A percentile compares a stretch with the other conserved stretches of the same genome.
These are phyloP conservation scores for Kwoniella sp. DNA, from an alignment of 768 basidiomycete genomes.

Conservation along the genomic window DNA sequence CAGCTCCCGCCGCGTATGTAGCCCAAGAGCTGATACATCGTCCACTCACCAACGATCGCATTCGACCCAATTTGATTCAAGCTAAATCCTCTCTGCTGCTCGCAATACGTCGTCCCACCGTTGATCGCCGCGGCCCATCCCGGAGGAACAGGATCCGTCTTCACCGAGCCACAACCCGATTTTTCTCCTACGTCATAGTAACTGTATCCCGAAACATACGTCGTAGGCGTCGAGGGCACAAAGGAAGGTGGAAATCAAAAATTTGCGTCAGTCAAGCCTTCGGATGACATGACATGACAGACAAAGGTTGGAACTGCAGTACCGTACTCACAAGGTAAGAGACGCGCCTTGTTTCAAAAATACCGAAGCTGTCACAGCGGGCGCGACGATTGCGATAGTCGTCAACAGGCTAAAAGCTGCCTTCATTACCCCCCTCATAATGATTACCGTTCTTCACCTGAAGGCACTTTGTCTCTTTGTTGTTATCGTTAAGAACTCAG, in stretches of 20 bases:
- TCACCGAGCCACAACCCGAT: constrained; percentile 3
- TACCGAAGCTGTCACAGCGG: not conserved
- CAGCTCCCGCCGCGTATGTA: too few relatives aligned
- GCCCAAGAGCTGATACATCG: too few relatives aligned
- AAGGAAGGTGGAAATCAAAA: not conserved
- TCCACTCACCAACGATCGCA: constrained; percentile 22
- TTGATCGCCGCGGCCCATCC: constrained; percentile 22
- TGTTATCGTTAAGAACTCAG: too few relatives aligned
- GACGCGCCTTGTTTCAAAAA: not conserved
- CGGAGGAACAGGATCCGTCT: constrained; percentile 8
- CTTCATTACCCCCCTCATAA: not conserved
- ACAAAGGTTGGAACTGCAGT: not conserved
- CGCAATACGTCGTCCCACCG: constrained; percentile 12
- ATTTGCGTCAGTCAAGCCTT: too few relatives aligned
- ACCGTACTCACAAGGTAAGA: not conserved
- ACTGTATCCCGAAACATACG: not conserved
- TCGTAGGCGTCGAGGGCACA: not conserved
- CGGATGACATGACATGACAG: not conserved
- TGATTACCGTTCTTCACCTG: too few relatives aligned
- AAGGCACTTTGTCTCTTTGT: too few relatives aligned
- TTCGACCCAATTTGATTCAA: constrained; percentile 21
- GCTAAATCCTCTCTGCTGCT: constrained; percentile 13
- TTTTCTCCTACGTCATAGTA: constrained; percentile 27
- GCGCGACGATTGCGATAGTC: not conserved
- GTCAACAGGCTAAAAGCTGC: not conserved